A percentile compares a stretch with the other conserved stretches of the same genome.
Evolutionary conservation across 163 green algal species (phyloP).

Genomic region (Scenedesmus sp.): DNA sequence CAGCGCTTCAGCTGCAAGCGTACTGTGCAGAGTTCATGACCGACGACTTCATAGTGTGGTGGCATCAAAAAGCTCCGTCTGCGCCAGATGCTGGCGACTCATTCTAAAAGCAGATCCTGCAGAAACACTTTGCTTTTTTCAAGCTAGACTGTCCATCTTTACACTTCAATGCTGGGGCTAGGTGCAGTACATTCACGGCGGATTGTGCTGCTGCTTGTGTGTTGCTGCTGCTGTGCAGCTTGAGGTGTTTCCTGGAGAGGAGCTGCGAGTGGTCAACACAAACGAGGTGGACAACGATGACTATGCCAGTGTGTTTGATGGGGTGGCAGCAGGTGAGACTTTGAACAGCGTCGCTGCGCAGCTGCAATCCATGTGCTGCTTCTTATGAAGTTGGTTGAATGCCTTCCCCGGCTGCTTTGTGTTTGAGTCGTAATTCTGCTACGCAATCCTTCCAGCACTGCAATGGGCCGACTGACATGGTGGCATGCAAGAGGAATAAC

Average conservation of each 20-base stretch:
- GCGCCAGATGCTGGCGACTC: too few species aligned
- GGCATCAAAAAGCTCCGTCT: too few species aligned
- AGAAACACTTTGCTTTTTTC: too few species aligned
- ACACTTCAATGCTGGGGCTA: too few species aligned
- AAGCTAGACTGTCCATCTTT: too few species aligned
- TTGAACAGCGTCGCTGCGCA: not conserved
- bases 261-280: constrained; percentile 41
- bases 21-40: too few species aligned
- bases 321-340: constrained; percentile 1
- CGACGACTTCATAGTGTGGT: too few species aligned
- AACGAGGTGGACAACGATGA: constrained; percentile 48
- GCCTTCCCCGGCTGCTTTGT: not conserved
- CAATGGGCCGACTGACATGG: not conserved
- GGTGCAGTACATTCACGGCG: not conserved
- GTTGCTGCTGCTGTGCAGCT: constrained; percentile 8
- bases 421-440: not conserved
- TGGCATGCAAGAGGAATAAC: not conserved
- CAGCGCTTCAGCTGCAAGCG: too few species aligned
- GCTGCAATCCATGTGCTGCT: not conserved
- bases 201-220: not conserved
- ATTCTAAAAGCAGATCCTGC: too few species aligned
- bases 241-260: constrained; percentile 49
- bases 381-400: not conserved
- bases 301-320: constrained; percentile 41
- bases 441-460: not conserved